Base-by-base conservation (phyloP, 1,284 basidiomycete genomes). In the Cutaneotrichosporon sp. region DNA sequence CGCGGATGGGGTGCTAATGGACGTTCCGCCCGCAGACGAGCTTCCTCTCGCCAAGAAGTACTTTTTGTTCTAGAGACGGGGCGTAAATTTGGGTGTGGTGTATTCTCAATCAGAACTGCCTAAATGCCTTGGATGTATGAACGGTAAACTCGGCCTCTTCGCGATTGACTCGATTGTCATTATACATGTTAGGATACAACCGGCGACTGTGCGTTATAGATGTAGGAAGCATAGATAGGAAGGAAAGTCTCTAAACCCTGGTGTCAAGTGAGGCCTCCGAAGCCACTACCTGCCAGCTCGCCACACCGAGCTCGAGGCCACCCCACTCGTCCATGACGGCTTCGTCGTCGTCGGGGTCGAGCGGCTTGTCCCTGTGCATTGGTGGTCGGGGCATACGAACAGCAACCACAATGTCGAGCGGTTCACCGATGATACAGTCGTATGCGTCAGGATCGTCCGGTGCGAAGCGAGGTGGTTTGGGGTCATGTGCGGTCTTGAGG, bases 1-100 rank as follows among this genome's bases (percentile, higher is more conserved):
- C 11, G 90, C 88, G 6, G 87, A 96, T 71, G 90, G 86, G 1
- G 82, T 79, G 19, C 74, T 88, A 53, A 82, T 81, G 68, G 87
- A 89, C 65, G 82, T 91, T 1, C 82, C 78, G 53, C 86, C 90
- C 4, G 89, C 91, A n/a, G 78, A 76, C 48, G 79, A 66, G 24
- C 72, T 92, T 34, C 84, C 90, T 1, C 76, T 96, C 33, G 81
- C 81, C 11, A 83, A 79, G 64, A 78, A 74, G 46, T 89, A 91
- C 54, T 74, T 69, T 39, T 51, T 75, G 3, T 75, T 63, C 51
- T 75, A 59, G 48, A 31, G 10, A 17, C 11, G 27, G 39, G 14
- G 11, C 31, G 26, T 43, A 27, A n/a, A n/a, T n/a, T n/a, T n/a
- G n/a, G n/a, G n/a, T n/a, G n/a, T n/a, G n/a, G n/a, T n/a, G n/a